These are phyloP conservation scores for Calocybe cyanea DNA, from an alignment of 768 basidiomycete species.

Conservation along the genomic window DNA sequence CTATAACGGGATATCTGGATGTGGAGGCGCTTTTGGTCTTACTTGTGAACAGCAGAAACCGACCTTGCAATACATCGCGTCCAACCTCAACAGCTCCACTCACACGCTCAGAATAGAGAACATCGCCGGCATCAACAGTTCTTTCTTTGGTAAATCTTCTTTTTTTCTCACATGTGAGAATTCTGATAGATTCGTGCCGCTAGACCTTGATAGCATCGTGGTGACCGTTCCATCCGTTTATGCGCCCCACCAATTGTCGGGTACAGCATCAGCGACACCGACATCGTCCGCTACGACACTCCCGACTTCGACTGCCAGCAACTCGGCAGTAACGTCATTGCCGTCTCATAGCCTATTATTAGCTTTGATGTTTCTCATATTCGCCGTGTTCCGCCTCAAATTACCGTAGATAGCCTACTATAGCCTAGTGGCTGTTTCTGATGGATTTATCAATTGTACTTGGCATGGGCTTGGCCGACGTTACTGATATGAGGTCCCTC, in stretches of 20 bases:
- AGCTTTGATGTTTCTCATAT: slow-evolving; percentile 3
- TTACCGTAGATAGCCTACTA: too few species aligned
- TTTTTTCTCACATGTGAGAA: too few species aligned
- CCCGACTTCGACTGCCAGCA: neutral
- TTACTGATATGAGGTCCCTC: too few species aligned
- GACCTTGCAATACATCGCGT: slow-evolving; percentile 38
- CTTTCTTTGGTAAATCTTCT: slow-evolving; percentile 35
- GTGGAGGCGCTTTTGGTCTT: slow-evolving; percentile 40
- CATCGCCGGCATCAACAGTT: slow-evolving; percentile 36
- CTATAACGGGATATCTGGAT: slow-evolving; percentile 40
- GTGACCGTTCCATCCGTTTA: slow-evolving; percentile 39
- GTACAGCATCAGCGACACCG: slow-evolving; percentile 1
- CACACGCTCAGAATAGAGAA: slow-evolving; percentile 38
- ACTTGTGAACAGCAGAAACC: slow-evolving; percentile 46
- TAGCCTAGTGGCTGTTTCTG: too few species aligned
- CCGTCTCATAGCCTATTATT: slow-evolving; percentile 4
- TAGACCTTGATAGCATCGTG: slow-evolving; percentile 43
- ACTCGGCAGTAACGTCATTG: slow-evolving; percentile 1
- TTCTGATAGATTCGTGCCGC: neutral
- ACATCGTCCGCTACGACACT: slow-evolving; percentile 2
- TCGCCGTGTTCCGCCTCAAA: slow-evolving; percentile 4
- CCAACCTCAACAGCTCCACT: slow-evolving; percentile 33
- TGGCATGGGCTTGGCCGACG: too few species aligned
- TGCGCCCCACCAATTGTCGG: slow-evolving; percentile 28
- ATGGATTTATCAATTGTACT: too few species aligned